phyloP scores from a whole-genome alignment of 2,329 filamentous ascomycete genomes.

The Fusarium heterosporum region DNA sequence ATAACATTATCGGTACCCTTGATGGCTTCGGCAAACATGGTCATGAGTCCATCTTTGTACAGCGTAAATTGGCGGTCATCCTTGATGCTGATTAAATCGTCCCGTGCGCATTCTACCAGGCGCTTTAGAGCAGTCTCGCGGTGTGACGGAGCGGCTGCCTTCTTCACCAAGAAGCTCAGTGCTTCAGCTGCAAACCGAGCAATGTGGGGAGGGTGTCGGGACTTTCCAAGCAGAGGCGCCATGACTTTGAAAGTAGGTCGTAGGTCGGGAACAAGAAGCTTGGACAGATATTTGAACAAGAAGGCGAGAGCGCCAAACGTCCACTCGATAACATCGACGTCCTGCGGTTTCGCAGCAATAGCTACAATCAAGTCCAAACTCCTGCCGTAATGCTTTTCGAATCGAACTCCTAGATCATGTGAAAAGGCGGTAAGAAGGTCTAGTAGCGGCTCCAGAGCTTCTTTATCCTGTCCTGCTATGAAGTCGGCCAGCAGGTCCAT shows the following conservation, averaged over 20 bases:
- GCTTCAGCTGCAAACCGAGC: slow-evolving; percentile 94
- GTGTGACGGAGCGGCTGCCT: slow-evolving; percentile 82
- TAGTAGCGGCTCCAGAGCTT: slow-evolving; percentile 86
- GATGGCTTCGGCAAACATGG: slow-evolving; percentile 86
- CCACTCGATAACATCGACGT: slow-evolving; percentile 95
- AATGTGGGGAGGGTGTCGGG: slow-evolving; percentile 85
- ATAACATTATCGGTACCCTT: slow-evolving; percentile 71
- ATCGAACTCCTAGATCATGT: slow-evolving; percentile 88
- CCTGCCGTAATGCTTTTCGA: slow-evolving; percentile 87
- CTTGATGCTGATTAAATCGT: slow-evolving; percentile 69
- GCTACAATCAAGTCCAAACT: slow-evolving; percentile 80
- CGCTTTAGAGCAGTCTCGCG: slow-evolving; percentile 77
- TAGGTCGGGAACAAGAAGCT: slow-evolving; percentile 86
- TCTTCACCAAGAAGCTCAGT: slow-evolving; percentile 91
- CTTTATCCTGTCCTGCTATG: slow-evolving; percentile 80
- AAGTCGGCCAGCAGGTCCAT: slow-evolving; percentile 80
- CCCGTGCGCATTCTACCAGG: slow-evolving; percentile 78
- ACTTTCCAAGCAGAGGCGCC: slow-evolving; percentile 84
- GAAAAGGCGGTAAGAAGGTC: slow-evolving; percentile 92
- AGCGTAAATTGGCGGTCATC: slow-evolving; percentile 70
- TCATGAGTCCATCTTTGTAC: slow-evolving; percentile 91
- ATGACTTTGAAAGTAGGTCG: slow-evolving; percentile 86
- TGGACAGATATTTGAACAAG: slow-evolving; percentile 96
- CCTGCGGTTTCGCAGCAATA: slow-evolving; percentile 80
- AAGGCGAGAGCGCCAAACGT: slow-evolving; percentile 94